Evolutionary conservation across 2,329 filamentous ascomycete genomes (phyloP).

Genomic region (Aspergillus amoenus): DNA sequence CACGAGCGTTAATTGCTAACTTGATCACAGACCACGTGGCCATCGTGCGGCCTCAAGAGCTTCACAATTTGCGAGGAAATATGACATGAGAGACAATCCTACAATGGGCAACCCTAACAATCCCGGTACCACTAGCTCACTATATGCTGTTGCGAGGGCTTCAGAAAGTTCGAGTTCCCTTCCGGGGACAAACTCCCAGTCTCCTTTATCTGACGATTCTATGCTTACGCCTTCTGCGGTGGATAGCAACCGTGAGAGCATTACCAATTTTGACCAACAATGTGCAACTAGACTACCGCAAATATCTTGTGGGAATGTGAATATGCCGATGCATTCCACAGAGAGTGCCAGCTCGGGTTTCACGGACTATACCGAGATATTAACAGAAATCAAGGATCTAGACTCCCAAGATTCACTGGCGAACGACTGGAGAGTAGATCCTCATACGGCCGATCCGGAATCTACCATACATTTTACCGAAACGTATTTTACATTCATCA

Average conservation of each 20-base stretch:
- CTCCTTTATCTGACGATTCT: slow-evolving; percentile 30
- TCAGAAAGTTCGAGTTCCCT: slow-evolving; percentile 33
- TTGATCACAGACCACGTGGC: slow-evolving; percentile 31
- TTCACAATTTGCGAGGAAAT: slow-evolving; percentile 22
- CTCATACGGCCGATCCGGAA: slow-evolving; percentile 51
- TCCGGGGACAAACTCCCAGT: slow-evolving; percentile 30
- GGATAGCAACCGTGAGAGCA: slow-evolving; percentile 25
- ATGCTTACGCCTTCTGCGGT: slow-evolving; percentile 28
- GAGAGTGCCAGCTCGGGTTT: slow-evolving; percentile 16
- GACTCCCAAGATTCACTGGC: slow-evolving; percentile 31
- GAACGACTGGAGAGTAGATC: slow-evolving; percentile 53
- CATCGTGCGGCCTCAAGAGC: slow-evolving; percentile 29
- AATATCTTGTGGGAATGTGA: slow-evolving; percentile 18
- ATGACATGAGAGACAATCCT: slow-evolving; percentile 23
- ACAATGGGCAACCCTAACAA: slow-evolving; percentile 17
- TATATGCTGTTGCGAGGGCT: slow-evolving; percentile 32
- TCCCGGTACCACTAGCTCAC: slow-evolving; percentile 23
- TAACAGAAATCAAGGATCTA: slow-evolving; percentile 31
- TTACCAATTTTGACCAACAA: slow-evolving; percentile 26
- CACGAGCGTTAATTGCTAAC: neutral
- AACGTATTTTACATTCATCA: slow-evolving; percentile 58
- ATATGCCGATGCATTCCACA: slow-evolving; percentile 9
- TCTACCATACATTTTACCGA: slow-evolving; percentile 54
- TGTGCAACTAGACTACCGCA: slow-evolving; percentile 23
- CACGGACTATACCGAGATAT: slow-evolving; percentile 30